A percentile compares a stretch with the other conserved stretches of the same genome.
Evolutionary conservation across 192 early-diverging fungal genomes (phyloP).

Genomic region (Ambispora gerdemannii): DNA sequence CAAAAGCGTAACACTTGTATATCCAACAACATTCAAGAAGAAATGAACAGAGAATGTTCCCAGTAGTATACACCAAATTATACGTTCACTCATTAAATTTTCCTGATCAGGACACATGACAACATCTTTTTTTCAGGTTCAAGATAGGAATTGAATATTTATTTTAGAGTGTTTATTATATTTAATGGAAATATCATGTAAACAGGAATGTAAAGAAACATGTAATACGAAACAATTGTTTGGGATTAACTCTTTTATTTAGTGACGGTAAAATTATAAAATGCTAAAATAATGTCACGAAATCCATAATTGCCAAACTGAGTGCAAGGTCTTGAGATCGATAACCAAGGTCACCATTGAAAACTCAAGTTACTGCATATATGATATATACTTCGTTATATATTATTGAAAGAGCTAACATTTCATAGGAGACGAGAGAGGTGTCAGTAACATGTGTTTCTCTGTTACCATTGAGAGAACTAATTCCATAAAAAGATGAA

Average conservation of each 20-base stretch:
- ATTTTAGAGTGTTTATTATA: too few relatives aligned
- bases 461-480: too few relatives aligned
- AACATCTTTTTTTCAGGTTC: slow-evolving; percentile 21
- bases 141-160: slow-evolving; percentile 29
- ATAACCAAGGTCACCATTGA: slow-evolving; percentile 46
- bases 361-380: slow-evolving; percentile 39
- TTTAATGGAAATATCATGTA: slow-evolving; percentile 45
- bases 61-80: too few relatives aligned
- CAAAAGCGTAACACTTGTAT: slow-evolving; percentile 53
- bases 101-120: slow-evolving; percentile 6
- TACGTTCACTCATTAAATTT: too few relatives aligned
- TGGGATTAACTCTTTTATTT: slow-evolving; percentile 32
- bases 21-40: too few relatives aligned
- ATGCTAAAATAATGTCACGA: slow-evolving; percentile 40
- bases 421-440: slow-evolving; percentile 32
- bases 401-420: slow-evolving; percentile 45
- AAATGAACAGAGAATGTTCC: too few relatives aligned
- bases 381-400: slow-evolving; percentile 52
- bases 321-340: too few relatives aligned
- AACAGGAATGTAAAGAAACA: slow-evolving; percentile 38
- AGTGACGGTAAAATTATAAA: slow-evolving; percentile 48
- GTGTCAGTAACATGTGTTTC: neutral
- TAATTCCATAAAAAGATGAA: too few relatives aligned
- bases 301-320: slow-evolving; percentile 44
- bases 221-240: slow-evolving; percentile 36